A percentile compares a stretch with the other conserved stretches of the same genome.
These are phyloP conservation scores for Metschnikowia gelsemii DNA, from an alignment of 805 yeast genomes.

Conservation along the genomic window DNA sequence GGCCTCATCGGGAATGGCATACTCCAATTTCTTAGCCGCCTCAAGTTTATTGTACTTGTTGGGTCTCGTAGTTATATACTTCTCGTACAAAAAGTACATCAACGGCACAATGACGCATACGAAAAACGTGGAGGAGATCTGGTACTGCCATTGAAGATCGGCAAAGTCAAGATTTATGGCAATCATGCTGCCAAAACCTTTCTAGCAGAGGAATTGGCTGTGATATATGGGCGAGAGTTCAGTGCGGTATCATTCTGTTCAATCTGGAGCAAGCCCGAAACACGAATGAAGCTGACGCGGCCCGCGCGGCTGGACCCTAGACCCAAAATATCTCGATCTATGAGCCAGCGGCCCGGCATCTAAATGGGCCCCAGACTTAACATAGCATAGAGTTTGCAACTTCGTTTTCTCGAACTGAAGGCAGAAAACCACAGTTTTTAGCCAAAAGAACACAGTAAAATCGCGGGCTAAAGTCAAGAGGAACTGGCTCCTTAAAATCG, in stretches of 20 bases:
- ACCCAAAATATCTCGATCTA: too few relatives aligned
- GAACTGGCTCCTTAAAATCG: too few relatives aligned
- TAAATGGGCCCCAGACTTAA: too few relatives aligned
- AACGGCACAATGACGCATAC: slow-evolving; percentile 39
- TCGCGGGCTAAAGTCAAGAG: too few relatives aligned
- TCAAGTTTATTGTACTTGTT: slow-evolving; percentile 44
- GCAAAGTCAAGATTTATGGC: slow-evolving; percentile 42
- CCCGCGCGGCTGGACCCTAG: slow-evolving; percentile 4
- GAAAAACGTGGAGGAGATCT: slow-evolving; percentile 44
- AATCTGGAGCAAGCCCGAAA: not conserved
- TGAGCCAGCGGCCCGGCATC: too few relatives aligned
- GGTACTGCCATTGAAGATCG: slow-evolving; percentile 46
- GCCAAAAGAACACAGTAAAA: too few relatives aligned
- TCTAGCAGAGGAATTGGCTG: not conserved
- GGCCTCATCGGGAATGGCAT: slow-evolving; percentile 72
- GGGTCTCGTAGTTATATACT: slow-evolving; percentile 38
- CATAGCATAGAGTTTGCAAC: too few relatives aligned
- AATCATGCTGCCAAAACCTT: slow-evolving; percentile 28
- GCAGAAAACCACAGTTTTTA: too few relatives aligned
- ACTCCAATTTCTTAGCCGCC: slow-evolving; percentile 47
- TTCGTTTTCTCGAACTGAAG: too few relatives aligned
- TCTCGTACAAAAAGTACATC: slow-evolving; percentile 34
- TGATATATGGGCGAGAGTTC: not conserved
- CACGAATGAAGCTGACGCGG: slow-evolving; percentile 1
- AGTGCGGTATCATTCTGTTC: not conserved